Evolutionary conservation across 192 early-diverging fungal species (phyloP).

Genomic region (Mortierella alpina): DNA sequence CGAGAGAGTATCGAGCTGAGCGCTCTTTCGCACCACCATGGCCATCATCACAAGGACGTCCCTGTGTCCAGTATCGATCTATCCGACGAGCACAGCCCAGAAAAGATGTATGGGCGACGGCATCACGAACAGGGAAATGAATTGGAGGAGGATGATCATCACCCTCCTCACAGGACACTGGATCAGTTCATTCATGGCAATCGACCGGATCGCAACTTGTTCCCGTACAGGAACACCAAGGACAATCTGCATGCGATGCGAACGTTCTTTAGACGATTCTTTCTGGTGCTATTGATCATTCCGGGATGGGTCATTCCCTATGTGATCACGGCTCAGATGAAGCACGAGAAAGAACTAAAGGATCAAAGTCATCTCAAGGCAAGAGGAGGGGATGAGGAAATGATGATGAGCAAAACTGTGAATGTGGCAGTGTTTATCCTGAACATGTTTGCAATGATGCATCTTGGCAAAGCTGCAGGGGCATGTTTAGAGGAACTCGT

Average conservation of each 20-base stretch:
- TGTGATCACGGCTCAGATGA: constrained; percentile 11
- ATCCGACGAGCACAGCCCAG: background rate
- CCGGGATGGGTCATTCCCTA: constrained; percentile 31
- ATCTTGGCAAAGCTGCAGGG: constrained; percentile 35
- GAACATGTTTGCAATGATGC: constrained; percentile 42
- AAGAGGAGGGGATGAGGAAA: background rate
- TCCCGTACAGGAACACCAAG: constrained; percentile 12
- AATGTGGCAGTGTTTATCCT: constrained; percentile 25
- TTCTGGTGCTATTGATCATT: constrained; percentile 28
- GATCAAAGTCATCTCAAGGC: background rate
- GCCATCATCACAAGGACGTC: background rate
- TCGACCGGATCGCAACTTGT: constrained; percentile 24
- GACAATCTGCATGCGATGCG: constrained; percentile 12
- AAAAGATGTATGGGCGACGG: background rate
- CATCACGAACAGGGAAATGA: background rate
- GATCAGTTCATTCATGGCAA: constrained; percentile 7
- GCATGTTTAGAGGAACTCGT: constrained; percentile 34
- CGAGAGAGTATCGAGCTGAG: too few relatives aligned
- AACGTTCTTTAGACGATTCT: constrained; percentile 18
- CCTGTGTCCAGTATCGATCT: background rate
- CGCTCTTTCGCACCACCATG: background rate
- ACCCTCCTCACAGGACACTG: background rate
- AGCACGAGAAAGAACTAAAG: constrained; percentile 5
- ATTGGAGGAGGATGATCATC: background rate
- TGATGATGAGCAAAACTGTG: constrained; percentile 14